A percentile compares a stretch with the other conserved stretches of the same genome.
Conservation (phyloP, 495 filamentous ascomycete genomes). For the Aspergillus steynii region DNA sequence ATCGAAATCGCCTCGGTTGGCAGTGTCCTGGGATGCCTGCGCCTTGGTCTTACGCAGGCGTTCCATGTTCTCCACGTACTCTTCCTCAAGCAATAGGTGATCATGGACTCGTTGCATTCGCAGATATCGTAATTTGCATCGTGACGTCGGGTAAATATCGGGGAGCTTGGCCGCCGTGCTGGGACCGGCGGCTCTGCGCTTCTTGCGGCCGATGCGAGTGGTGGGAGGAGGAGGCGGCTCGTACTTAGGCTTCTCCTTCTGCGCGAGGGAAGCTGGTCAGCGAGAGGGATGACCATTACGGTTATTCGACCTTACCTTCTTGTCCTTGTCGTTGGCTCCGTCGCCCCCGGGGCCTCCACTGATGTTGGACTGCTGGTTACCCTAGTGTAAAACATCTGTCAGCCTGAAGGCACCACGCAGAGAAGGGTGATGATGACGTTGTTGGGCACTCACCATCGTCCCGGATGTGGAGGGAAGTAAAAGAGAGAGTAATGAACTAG, state of each 20-base stretch:
- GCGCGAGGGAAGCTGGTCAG: conserved; percentile 23
- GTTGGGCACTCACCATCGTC: conserved; percentile 38
- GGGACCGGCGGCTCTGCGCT: conserved; percentile 88
- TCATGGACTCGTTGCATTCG: conserved; percentile 99
- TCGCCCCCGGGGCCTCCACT: conserved; percentile 70
- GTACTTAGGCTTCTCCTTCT: conserved; percentile 99
- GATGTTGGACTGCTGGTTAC: conserved; percentile 85
- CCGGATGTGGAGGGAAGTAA: conserved; percentile 8
- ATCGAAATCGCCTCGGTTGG: conserved; percentile 41
- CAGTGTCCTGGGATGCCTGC: conserved; percentile 64
- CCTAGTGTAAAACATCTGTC: conserved; percentile 34
- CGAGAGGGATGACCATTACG: background rate
- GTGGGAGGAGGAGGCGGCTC: conserved; percentile 96
- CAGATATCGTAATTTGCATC: conserved; percentile 94
- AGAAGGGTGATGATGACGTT: conserved; percentile 10
- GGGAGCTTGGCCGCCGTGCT: conserved; percentile 94
- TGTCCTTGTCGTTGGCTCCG: conserved; percentile 85
- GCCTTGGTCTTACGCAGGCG: conserved; percentile 88
- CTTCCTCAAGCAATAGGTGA: conserved; percentile 93
- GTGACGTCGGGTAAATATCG: conserved; percentile 87
- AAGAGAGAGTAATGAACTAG: background rate
- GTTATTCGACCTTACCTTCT: conserved; percentile 68
- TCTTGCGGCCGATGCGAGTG: conserved; percentile 96
- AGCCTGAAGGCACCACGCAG: conserved; percentile 19
- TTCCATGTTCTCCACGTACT: conserved; percentile 99